These are phyloP conservation scores for Salvia splendens DNA, from an alignment of 257 asterid genomes.

Conservation along the genomic window DNA sequence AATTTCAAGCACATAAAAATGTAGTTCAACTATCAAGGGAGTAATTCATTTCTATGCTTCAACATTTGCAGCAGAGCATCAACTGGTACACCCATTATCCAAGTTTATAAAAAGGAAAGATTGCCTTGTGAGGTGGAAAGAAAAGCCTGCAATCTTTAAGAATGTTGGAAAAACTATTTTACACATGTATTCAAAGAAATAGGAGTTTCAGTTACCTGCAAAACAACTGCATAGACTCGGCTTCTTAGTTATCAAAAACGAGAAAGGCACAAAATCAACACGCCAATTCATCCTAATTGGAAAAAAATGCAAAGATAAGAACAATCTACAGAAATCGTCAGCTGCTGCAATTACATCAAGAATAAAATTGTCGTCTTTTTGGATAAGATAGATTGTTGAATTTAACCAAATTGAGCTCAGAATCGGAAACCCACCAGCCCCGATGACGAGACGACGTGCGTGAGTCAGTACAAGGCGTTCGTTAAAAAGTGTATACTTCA, in stretches of 20 bases:
- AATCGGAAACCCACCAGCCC: too few species aligned
- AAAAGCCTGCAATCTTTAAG: background rate
- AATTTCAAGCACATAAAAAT: background rate
- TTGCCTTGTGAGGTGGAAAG: too few species aligned
- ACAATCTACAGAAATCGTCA: too few species aligned
- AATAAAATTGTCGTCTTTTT: too few species aligned
- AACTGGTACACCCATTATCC: background rate
- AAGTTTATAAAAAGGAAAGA: background rate
- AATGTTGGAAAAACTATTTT: background rate
- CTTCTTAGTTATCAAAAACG: background rate
- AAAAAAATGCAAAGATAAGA: too few species aligned
- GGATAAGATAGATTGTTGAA: too few species aligned
- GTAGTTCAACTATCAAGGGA: background rate
- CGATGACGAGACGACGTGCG: too few species aligned
- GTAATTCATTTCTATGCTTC: background rate
- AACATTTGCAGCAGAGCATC: background rate
- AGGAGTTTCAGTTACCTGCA: constrained; percentile 25
- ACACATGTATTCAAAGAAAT: background rate
- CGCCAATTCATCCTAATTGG: too few species aligned
- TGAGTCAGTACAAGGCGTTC: too few species aligned
- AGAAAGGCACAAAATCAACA: background rate
- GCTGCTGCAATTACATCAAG: too few species aligned
- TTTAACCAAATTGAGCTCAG: too few species aligned
- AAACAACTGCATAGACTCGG: background rate
- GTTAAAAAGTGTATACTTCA: too few species aligned